Conservation (phyloP, 495 filamentous ascomycete species). For the Thermochaetoides thermophila region DNA sequence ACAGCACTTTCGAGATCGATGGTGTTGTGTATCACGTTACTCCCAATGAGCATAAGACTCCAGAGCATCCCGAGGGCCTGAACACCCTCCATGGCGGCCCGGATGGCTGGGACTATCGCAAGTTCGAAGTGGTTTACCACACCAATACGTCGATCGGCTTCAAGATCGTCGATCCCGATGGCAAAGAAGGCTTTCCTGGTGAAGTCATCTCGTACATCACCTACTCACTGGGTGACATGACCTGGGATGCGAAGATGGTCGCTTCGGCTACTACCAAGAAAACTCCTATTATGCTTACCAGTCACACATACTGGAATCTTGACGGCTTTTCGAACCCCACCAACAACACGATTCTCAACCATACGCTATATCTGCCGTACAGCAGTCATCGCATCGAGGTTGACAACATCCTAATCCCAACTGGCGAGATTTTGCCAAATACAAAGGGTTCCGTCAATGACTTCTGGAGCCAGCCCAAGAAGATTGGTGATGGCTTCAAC, state of each 20-base stretch:
- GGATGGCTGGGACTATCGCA: constrained; percentile 67
- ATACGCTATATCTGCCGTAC: constrained; percentile 58
- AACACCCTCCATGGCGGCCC: constrained; percentile 74
- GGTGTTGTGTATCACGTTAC: constrained; percentile 46
- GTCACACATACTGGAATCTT: constrained; percentile 74
- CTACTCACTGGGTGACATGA: constrained; percentile 40
- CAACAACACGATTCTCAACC: constrained; percentile 49
- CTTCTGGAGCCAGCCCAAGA: constrained; percentile 60
- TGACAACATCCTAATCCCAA: constrained; percentile 66
- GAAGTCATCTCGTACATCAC: constrained; percentile 65
- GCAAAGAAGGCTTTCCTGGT: constrained; percentile 64
- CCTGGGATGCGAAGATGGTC: constrained; percentile 41
- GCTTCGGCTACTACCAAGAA: constrained; percentile 40
- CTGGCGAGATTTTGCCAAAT: constrained; percentile 54
- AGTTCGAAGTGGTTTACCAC: constrained; percentile 62
- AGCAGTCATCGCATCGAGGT: constrained; percentile 53
- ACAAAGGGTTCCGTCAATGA: constrained; percentile 49
- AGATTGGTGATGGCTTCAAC: constrained; percentile 52
- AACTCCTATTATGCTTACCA: constrained; percentile 53
- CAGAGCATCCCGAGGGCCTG: constrained; percentile 30
- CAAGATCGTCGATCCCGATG: constrained; percentile 55
- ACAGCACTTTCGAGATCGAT: constrained; percentile 62
- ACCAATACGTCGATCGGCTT: constrained; percentile 60
- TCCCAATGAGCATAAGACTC: constrained; percentile 53
- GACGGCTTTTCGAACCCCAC: constrained; percentile 57